These are phyloP conservation scores for Mentha longifolia DNA, from an alignment of 257 asterid species.

Conservation along the genomic window DNA sequence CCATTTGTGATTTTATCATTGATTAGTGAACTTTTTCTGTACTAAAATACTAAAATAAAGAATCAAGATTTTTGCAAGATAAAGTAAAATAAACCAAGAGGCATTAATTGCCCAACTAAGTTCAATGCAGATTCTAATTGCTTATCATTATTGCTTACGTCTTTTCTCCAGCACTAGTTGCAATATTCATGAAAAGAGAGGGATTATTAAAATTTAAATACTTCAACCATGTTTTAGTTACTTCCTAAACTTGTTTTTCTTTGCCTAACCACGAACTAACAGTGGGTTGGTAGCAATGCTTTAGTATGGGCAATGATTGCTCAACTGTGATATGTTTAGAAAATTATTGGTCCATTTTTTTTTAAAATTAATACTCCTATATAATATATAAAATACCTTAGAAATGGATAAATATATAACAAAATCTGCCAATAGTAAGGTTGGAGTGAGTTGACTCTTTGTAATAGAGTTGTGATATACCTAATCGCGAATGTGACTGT, in stretches of 20 bases:
- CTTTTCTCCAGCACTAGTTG: slow-evolving; percentile 7
- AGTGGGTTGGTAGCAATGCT: neutral
- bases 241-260: neutral
- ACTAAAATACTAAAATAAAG: neutral
- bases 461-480: neutral
- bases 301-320: neutral
- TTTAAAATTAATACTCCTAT: neutral
- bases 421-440: neutral
- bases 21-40: neutral
- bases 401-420: neutral
- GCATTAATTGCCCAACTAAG: neutral
- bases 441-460: neutral
- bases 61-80: neutral
- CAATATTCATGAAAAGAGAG: neutral
- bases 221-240: neutral
- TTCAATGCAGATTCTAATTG: neutral
- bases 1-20: neutral
- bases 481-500: neutral
- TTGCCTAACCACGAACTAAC: neutral
- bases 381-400: neutral
- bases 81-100: neutral
- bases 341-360: neutral
- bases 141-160: neutral
- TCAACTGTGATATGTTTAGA: neutral
- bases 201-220: neutral